These are phyloP conservation scores for Verticillium tricorpus DNA, from an alignment of 2,329 filamentous ascomycete species.

Conservation along the genomic window DNA sequence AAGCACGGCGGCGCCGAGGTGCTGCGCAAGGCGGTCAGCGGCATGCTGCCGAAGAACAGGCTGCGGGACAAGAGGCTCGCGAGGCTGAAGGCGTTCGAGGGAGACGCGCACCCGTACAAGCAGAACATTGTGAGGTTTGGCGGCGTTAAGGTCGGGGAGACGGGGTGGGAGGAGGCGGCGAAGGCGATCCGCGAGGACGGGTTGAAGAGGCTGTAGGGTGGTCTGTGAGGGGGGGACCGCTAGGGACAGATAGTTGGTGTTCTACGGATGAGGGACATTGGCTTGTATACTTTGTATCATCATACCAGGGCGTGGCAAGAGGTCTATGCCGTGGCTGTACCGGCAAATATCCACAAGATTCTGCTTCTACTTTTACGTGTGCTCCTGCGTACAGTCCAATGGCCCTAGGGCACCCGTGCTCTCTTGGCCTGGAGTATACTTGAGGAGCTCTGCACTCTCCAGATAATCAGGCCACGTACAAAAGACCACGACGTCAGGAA, in stretches of 20 bases:
- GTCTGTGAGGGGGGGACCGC: background rate
- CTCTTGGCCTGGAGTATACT: too few species aligned
- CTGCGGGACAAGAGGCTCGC: constrained; percentile 82
- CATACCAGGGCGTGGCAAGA: background rate
- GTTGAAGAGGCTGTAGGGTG: constrained; percentile 40
- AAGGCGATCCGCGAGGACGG: constrained; percentile 46
- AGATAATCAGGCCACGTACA: too few species aligned
- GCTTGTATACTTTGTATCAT: constrained; percentile 14
- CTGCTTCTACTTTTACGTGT: background rate
- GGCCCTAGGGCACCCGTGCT: too few species aligned
- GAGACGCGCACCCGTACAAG: constrained; percentile 86
- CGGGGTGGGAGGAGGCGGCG: constrained; percentile 49
- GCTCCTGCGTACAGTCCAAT: too few species aligned
- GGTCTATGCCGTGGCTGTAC: background rate
- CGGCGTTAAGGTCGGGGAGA: constrained; percentile 49
- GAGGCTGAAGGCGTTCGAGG: constrained; percentile 92
- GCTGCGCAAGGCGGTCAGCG: constrained; percentile 83
- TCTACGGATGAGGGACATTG: background rate
- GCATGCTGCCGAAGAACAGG: constrained; percentile 97
- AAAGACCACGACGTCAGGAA: too few species aligned
- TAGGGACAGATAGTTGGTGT: background rate
- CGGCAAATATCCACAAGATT: background rate
- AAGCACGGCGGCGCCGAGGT: constrained; percentile 94
- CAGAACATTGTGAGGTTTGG: constrained; percentile 75
- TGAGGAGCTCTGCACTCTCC: too few species aligned